These are phyloP conservation scores for Phytophthora hybrid DNA, from an alignment of 352 stramenopile species.

Conservation along the genomic window DNA sequence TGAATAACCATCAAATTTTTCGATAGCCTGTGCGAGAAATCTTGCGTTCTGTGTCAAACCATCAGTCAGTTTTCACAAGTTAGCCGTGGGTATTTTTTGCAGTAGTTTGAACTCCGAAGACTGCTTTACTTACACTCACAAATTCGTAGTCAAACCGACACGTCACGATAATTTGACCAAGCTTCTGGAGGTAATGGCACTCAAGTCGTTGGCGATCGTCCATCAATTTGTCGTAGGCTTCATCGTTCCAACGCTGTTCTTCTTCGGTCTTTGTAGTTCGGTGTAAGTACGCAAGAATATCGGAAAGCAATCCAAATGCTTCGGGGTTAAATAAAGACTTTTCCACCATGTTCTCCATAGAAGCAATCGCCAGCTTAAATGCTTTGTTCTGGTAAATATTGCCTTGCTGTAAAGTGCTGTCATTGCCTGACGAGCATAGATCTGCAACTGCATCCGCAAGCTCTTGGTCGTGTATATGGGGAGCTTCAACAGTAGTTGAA, in stretches of 20 bases:
- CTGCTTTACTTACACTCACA: conserved; percentile 50
- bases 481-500: background rate
- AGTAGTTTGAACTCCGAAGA: background rate
- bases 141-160: conserved; percentile 63
- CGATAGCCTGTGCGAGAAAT: conserved; percentile 49
- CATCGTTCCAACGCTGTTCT: conserved; percentile 6
- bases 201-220: conserved; percentile 39
- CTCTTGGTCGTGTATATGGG: conserved; percentile 25
- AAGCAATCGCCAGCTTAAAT: conserved; percentile 41
- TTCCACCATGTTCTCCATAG: conserved; percentile 6
- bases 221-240: conserved; percentile 13
- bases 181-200: conserved; percentile 58
- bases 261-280: conserved; percentile 21
- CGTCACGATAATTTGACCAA: conserved; percentile 56
- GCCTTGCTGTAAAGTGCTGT: conserved; percentile 23
- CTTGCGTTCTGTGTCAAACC: conserved; percentile 46
- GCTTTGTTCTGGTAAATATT: conserved; percentile 45
- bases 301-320: conserved; percentile 56
- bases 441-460: conserved; percentile 50
- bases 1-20: conserved; percentile 51
- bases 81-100: conserved; percentile 3
- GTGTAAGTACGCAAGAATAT: conserved; percentile 58
- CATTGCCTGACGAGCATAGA: conserved; percentile 52
- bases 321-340: conserved; percentile 57
- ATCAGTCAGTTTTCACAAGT: background rate